Percentiles rank a stretch among this genome's conserved stretches.
Evolutionary conservation across 768 basidiomycete genomes (phyloP).

Genomic region (Mycena albidolilacea): DNA sequence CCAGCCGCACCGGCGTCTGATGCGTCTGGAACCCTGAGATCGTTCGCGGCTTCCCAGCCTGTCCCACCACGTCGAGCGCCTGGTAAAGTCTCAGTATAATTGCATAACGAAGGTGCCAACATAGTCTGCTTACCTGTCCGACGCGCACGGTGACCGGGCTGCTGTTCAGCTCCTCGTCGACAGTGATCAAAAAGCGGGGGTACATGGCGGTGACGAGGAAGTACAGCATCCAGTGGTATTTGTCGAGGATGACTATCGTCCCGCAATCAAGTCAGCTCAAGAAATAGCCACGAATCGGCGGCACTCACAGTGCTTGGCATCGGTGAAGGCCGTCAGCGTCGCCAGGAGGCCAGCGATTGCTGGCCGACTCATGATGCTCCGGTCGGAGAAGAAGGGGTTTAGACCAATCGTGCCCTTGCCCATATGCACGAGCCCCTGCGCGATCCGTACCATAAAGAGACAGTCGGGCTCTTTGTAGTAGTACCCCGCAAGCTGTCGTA

Average conservation of each 20-base stretch:
- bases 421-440: slow-evolving; percentile 98
- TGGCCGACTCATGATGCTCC: slow-evolving; percentile 89
- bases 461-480: slow-evolving; percentile 98
- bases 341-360: slow-evolving; percentile 93
- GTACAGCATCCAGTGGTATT: slow-evolving; percentile 99
- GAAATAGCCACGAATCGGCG: neutral
- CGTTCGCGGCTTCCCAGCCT: slow-evolving; percentile 96
- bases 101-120: neutral
- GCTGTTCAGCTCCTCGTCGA: slow-evolving; percentile 91
- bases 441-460: slow-evolving; percentile 95
- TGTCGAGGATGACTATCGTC: slow-evolving; percentile 87
- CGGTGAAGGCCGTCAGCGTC: slow-evolving; percentile 92
- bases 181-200: slow-evolving; percentile 97
- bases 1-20: slow-evolving; percentile 94
- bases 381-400: slow-evolving; percentile 97
- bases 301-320: slow-evolving; percentile 91
- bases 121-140: slow-evolving; percentile 75
- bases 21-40: slow-evolving; percentile 99
- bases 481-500: slow-evolving; percentile 96
- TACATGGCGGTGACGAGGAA: slow-evolving; percentile 98
- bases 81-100: slow-evolving; percentile 47
- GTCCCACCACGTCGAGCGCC: slow-evolving; percentile 97
- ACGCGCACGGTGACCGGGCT: slow-evolving; percentile 95
- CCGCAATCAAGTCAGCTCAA: slow-evolving; percentile 14
- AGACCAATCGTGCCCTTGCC: slow-evolving; percentile 98